Conservation (phyloP, 768 basidiomycete genomes). For the Pholiota microspora region DNA sequence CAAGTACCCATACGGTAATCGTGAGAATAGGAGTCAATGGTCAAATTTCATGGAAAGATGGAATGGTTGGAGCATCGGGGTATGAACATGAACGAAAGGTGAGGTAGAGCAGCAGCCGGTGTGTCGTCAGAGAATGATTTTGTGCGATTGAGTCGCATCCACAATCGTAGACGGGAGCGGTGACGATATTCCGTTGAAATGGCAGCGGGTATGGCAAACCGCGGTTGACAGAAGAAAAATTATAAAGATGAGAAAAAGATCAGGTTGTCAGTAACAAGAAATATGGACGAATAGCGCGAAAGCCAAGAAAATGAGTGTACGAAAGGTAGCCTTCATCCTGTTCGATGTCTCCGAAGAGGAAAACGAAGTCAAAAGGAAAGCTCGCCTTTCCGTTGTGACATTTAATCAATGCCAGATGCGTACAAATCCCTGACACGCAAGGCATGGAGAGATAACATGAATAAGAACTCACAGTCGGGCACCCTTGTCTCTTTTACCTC, state of each 20-base stretch:
- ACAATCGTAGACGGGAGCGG: background rate
- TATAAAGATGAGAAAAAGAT: background rate
- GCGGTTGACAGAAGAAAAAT: background rate
- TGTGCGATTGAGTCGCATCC: background rate
- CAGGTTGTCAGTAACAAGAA: background rate
- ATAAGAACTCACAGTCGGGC: slow-evolving; percentile 36
- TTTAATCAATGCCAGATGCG: background rate
- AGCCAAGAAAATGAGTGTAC: background rate
- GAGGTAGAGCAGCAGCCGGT: too few relatives aligned
- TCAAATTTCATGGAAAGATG: background rate
- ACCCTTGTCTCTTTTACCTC: slow-evolving; percentile 27
- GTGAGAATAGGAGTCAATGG: background rate
- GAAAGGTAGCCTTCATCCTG: background rate
- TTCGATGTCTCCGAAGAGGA: background rate
- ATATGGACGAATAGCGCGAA: background rate
- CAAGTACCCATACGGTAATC: background rate
- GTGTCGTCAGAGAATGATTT: background rate
- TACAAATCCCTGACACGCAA: background rate
- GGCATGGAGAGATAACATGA: slow-evolving; percentile 1
- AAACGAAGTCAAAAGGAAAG: background rate
- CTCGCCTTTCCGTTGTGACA: background rate
- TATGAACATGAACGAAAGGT: too few relatives aligned
- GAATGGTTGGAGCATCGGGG: background rate
- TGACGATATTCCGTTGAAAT: background rate
- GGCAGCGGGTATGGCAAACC: background rate